phyloP scores from a whole-genome alignment of 441 rosid species.

The Eruca vesicaria region DNA sequence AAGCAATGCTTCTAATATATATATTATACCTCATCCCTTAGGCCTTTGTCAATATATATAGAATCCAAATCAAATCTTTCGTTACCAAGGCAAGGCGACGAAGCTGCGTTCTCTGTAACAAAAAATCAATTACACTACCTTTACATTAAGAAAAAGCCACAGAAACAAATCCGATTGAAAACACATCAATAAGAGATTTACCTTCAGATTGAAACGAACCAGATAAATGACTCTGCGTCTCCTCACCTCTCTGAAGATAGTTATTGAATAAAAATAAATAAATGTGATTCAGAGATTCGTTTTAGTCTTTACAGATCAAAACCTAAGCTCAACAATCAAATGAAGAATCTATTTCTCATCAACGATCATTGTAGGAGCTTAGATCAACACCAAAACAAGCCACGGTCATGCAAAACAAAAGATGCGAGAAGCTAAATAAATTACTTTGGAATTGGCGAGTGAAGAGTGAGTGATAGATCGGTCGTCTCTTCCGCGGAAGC shows the following conservation, averaged over 20 bases:
- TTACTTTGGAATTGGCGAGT: conserved; percentile 38
- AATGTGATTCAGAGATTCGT: not conserved
- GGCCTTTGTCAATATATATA: conserved; percentile 53
- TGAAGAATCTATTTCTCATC: conserved; percentile 2
- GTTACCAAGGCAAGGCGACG: conserved; percentile 29
- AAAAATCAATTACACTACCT: not conserved
- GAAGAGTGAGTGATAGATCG: conserved; percentile 40
- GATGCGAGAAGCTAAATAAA: not conserved
- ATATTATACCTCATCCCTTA: conserved; percentile 62
- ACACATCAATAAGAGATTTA: conserved; percentile 20
- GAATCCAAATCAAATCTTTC: conserved; percentile 38
- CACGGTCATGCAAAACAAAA: conserved; percentile 13
- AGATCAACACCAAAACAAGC: not conserved
- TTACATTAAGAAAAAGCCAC: not conserved
- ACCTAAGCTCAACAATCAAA: conserved; percentile 7
- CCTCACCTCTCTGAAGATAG: conserved; percentile 39
- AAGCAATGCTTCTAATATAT: not conserved
- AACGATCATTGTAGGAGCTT: not conserved
- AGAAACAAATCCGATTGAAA: not conserved
- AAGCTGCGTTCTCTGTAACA: conserved; percentile 47
- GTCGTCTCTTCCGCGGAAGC: conserved; percentile 64
- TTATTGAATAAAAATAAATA: no score
- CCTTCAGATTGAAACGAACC: conserved; percentile 70
- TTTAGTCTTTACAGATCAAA: not conserved
- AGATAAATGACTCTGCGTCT: conserved; percentile 56